Conservation (phyloP, 2,329 filamentous ascomycete genomes). For the Bipolaris gigantea region DNA sequence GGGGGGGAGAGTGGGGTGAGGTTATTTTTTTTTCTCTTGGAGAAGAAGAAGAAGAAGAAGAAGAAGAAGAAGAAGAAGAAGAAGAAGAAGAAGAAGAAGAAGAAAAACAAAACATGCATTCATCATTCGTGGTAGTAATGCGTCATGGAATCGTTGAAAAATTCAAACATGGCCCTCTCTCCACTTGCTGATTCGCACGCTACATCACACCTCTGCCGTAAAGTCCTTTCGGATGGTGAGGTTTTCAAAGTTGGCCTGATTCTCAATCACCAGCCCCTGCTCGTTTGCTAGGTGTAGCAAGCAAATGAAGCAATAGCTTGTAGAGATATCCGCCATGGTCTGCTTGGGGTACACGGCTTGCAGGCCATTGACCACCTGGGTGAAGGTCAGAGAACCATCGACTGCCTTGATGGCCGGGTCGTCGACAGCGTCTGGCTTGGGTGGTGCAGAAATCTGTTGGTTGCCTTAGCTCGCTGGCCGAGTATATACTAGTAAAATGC, state of each 20-base stretch:
- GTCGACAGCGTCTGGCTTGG: conserved; percentile 16
- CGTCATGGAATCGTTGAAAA: too few species aligned
- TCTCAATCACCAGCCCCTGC: conserved; percentile 79
- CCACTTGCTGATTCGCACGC: neutral
- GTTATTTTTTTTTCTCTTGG: too few species aligned
- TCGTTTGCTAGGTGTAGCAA: conserved; percentile 90
- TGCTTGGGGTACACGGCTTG: conserved; percentile 83
- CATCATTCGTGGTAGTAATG: too few species aligned
- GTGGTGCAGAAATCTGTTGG: conserved; percentile 25
- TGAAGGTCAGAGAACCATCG: conserved; percentile 73
- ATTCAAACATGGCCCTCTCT: neutral
- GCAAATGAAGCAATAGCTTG: conserved; percentile 90
- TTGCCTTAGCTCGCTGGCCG: conserved; percentile 11
- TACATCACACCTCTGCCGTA: conserved; percentile 36
- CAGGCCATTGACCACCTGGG: conserved; percentile 85
- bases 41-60: too few species aligned
- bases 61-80: too few species aligned
- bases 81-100: too few species aligned
- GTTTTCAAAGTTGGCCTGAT: conserved; percentile 56
- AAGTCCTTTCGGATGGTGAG: conserved; percentile 53
- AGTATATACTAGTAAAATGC: neutral
- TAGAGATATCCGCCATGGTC: conserved; percentile 91
- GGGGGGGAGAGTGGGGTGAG: too few species aligned
- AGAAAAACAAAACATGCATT: too few species aligned
- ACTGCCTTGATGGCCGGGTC: conserved; percentile 49